Base-by-base conservation (phyloP, 768 basidiomycete species). In the Pholiota conissans region DNA sequence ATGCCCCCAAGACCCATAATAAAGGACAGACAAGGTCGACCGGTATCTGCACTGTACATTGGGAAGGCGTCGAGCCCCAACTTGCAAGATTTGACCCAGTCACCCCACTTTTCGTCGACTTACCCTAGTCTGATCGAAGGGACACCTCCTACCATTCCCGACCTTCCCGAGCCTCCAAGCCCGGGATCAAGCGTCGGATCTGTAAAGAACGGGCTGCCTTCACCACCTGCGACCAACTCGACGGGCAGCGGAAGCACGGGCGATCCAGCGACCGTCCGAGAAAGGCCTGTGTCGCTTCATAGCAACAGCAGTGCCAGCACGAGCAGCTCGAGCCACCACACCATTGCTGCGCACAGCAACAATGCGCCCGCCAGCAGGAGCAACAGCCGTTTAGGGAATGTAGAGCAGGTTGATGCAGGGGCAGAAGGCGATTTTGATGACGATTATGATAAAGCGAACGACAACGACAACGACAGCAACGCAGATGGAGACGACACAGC, bases 221-320 rank as follows among this genome's bases (percentile, higher is more conserved):
- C 90, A 22, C 91, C 91, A 0, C 91, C 91, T 40, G 90, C 89
- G 26, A 90, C 91, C 18, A 92, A 91, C 67, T 92, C 90, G 10
- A 91, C 90, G 1, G 90, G 88, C 30, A 91, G 89, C 69, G 88
- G 89, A 34, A 90, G 89, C 64, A 85, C 83, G 3, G 86, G 85
- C 40, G 86, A 86, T 71, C 80, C 80, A 46, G 75, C 71, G 51
- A 80, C 77, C 58, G 73, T 74, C 6, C 72, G 77, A 24, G 57
- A 58, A 18, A 24, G 63, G 9, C 73, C 73, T 32, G 42, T 68
- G 30, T 71, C 65, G 37, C 63, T 63, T 18, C 63, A 67, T 58
- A 69, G 67, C 57, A 68, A 66, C 58, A 72, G 69, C 61, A 71
- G 69, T 57, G 65, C 71, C 34, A 69, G 71, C 45, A 71, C 71